Evolutionary conservation across 306 rosid species (phyloP), one percentile per base, ranked within the genome.

Genomic region (Herpetospermum pedunculosum): DNA sequence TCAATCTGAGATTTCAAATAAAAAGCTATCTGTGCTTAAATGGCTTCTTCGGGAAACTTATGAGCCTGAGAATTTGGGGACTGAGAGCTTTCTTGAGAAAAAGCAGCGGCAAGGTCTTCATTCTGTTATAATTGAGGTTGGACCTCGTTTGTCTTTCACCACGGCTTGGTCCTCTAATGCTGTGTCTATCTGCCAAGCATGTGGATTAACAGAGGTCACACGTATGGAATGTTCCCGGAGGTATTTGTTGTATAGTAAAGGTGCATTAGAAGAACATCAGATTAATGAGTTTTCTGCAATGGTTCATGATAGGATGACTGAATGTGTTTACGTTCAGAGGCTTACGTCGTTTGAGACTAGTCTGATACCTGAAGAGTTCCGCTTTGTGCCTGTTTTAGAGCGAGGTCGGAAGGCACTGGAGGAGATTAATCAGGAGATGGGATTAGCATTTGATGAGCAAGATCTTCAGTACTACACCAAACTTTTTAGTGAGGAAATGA

Each of bases 161-260:
- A 92, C 98, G 23, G 92, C 98, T 0, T 92, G 98, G 98, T 92
- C 98, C 64, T 62, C 98, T 10, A 92, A 92, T 84, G 98, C 97
- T 9, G 89, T 92, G 9, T 88, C 98, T 14, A 87, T 92, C 75
- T 92, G 96, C 79, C 87, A 52, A 70, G 96, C 96, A 1, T 90
- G 98, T 81, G 98, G 92, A 68, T 82, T 92, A 87, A 80, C 88
- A 3, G 98, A 90, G 84, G 92, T 90, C 80, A 83, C 81, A 32
- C 91, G 96, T 63, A 63, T 32, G 35, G 35, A 32, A 32, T 32
- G 35, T 32, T 32, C 35, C 0, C 83, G 98, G 89, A 87, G 96
- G 83, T 92, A 92, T 77, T 84, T 87, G 82, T 70, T 92, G 83
- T 84, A 78, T 29, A 80, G 85, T 25, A 60, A 80, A 32, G 81